These are phyloP conservation scores for Xerocomellus chrysenteron DNA, from an alignment of 768 basidiomycete species.

Conservation along the genomic window DNA sequence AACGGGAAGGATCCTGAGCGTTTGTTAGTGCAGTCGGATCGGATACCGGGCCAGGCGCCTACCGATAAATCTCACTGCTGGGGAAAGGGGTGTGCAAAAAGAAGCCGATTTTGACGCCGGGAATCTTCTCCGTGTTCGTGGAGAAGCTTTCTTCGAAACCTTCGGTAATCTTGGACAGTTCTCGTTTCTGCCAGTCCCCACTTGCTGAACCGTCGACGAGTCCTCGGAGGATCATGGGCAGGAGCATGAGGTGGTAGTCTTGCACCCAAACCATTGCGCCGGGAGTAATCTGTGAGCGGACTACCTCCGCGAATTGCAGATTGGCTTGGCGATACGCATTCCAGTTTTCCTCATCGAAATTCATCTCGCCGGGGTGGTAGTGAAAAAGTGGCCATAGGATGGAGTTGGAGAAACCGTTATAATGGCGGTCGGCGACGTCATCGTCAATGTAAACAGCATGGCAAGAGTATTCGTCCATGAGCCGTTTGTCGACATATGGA, in stretches of 20 bases:
- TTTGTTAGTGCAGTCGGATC: slow-evolving; percentile 4
- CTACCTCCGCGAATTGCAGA: slow-evolving; percentile 88
- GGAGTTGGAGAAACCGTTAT: slow-evolving; percentile 98
- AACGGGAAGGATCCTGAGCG: slow-evolving; percentile 85
- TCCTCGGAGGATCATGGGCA: slow-evolving; percentile 91
- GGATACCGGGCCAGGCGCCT: slow-evolving; percentile 29
- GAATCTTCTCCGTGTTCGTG: slow-evolving; percentile 40
- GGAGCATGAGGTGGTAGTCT: slow-evolving; percentile 96
- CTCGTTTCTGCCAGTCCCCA: slow-evolving; percentile 56
- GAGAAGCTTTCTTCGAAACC: slow-evolving; percentile 54
- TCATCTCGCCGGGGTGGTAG: slow-evolving; percentile 99
- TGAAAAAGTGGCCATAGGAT: slow-evolving; percentile 99
- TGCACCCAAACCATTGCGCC: slow-evolving; percentile 99
- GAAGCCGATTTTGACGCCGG: slow-evolving; percentile 92
- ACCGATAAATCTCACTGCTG: slow-evolving; percentile 96
- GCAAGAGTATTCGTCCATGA: slow-evolving; percentile 94
- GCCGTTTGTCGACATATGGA: slow-evolving; percentile 84
- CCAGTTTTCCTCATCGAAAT: slow-evolving; percentile 99
- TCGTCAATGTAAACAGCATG: slow-evolving; percentile 98
- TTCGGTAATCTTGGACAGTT: slow-evolving; percentile 69
- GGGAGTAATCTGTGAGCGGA: slow-evolving; percentile 72
- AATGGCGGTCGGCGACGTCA: slow-evolving; percentile 97
- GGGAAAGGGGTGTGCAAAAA: slow-evolving; percentile 99
- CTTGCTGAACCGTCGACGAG: slow-evolving; percentile 71
- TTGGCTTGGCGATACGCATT: slow-evolving; percentile 97